Conservation (phyloP, 208 protist species). For the Phytomonas francai region DNA sequence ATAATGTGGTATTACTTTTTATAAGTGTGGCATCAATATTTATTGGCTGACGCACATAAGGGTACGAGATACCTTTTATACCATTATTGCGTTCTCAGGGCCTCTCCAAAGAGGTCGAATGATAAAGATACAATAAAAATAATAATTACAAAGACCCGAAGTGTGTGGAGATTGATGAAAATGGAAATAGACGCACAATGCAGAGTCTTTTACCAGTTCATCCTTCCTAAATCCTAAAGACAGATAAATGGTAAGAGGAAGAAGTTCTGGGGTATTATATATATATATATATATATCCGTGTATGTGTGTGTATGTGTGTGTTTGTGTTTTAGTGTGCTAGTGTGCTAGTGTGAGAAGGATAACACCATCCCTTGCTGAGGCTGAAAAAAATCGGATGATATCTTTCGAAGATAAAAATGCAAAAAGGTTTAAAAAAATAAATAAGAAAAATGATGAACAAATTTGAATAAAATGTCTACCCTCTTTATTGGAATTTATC, state of each 20-base stretch:
- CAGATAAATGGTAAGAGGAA: constrained; percentile 2
- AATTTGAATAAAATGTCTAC: background rate
- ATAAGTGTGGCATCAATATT: background rate
- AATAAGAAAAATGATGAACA: constrained; percentile 4
- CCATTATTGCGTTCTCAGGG: background rate
- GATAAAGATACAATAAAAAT: constrained; percentile 1
- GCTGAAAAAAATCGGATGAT: constrained; percentile 3
- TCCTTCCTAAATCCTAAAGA: too few species aligned
- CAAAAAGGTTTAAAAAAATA: background rate
- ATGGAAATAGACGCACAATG: background rate
- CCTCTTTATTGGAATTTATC: background rate
- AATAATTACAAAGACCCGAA: background rate
- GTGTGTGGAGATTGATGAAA: background rate
- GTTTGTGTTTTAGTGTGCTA: background rate
- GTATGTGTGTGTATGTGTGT: constrained; percentile 9
- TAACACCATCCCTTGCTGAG: constrained; percentile 1
- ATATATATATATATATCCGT: constrained; percentile 5
- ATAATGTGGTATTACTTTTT: constrained; percentile 1
- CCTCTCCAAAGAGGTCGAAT: background rate
- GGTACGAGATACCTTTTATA: background rate
- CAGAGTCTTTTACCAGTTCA: too few species aligned
- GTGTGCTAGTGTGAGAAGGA: background rate
- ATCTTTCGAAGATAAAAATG: background rate
- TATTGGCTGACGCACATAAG: background rate
- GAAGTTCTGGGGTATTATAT: background rate